These are phyloP conservation scores for Juglanconis sp. DNA, from an alignment of 2,329 filamentous ascomycete species.

Conservation along the genomic window DNA sequence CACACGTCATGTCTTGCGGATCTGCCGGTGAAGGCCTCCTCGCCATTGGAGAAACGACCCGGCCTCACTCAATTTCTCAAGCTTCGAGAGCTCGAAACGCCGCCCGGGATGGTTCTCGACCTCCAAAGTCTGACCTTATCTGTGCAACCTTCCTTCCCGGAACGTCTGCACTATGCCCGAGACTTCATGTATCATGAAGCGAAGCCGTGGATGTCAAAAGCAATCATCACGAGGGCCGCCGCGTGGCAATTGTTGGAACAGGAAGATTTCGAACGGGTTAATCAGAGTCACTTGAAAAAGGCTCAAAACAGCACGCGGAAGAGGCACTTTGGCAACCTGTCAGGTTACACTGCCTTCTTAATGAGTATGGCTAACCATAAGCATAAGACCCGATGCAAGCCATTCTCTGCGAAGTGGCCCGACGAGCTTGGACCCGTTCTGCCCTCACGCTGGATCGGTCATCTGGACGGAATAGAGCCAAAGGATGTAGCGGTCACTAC, in stretches of 20 bases:
- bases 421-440: too few relatives aligned
- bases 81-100: not conserved
- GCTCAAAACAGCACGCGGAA: too few relatives aligned
- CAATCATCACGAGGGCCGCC: not conserved
- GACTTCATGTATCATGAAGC: not conserved
- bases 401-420: too few relatives aligned
- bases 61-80: not conserved
- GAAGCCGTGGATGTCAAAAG: not conserved
- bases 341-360: too few relatives aligned
- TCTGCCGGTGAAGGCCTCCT: not conserved
- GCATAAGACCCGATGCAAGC: too few relatives aligned
- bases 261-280: too few relatives aligned
- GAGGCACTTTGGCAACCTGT: too few relatives aligned
- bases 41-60: not conserved
- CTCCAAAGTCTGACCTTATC: not conserved
- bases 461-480: not conserved
- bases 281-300: too few relatives aligned
- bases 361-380: too few relatives aligned
- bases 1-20: not conserved
- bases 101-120: not conserved
- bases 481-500: not conserved
- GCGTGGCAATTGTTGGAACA: not conserved
- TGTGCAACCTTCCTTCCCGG: not conserved
- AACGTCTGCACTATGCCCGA: not conserved
- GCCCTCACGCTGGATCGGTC: not conserved